Evolutionary conservation across 192 early-diverging fungal species (phyloP).

Genomic region (Dimargaris verticillata): DNA sequence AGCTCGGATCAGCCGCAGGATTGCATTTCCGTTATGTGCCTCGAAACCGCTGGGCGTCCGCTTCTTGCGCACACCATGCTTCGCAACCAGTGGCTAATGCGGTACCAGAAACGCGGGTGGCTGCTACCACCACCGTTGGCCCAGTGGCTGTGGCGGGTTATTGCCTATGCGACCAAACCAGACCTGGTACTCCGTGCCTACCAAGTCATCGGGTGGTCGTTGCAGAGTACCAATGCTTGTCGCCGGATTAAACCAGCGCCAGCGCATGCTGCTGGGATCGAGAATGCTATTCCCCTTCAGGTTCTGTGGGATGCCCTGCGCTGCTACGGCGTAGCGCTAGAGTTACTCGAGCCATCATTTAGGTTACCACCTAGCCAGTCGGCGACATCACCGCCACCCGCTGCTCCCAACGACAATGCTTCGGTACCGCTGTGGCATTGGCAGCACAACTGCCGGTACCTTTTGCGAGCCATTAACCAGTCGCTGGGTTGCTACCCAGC

Average conservation of each 20-base stretch:
- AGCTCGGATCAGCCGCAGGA: neutral
- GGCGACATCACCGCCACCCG: neutral
- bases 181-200: neutral
- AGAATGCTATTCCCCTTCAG: neutral
- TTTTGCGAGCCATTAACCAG: neutral
- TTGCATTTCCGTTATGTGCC: neutral
- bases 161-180: neutral
- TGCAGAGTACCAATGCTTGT: neutral
- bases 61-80: neutral
- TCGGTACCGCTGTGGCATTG: neutral
- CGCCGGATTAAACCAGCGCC: neutral
- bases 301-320: neutral
- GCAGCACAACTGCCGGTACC: neutral
- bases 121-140: neutral
- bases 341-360: neutral
- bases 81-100: neutral
- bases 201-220: neutral
- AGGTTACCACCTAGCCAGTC: neutral
- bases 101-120: neutral
- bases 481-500: neutral
- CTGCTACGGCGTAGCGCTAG: neutral
- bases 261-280: neutral
- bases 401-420: no score
- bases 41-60: no score
- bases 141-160: conserved; percentile 8